Evolutionary conservation across 768 basidiomycete genomes (phyloP).

Genomic region (Neoboletus brunneissimus): DNA sequence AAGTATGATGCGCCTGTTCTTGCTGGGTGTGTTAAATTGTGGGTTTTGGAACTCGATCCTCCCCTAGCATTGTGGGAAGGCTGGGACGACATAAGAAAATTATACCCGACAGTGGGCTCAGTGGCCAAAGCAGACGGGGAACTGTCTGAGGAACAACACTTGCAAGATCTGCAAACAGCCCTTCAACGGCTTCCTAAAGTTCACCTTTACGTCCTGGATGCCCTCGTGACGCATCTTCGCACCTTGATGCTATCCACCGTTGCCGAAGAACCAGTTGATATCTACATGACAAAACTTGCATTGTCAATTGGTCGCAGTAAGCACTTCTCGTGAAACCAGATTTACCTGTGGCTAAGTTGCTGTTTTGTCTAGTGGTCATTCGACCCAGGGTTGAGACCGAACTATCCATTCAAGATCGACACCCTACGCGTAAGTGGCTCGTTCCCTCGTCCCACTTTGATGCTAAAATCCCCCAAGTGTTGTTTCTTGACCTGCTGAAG

Average conservation of each 20-base stretch:
- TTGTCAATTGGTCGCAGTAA: slow-evolving; percentile 83
- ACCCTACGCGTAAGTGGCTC: slow-evolving; percentile 62
- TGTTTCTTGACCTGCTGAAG: slow-evolving; percentile 83
- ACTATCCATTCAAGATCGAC: slow-evolving; percentile 87
- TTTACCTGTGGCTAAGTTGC: not conserved
- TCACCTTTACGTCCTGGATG: slow-evolving; percentile 78
- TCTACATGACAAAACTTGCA: slow-evolving; percentile 85
- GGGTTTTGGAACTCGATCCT: slow-evolving; percentile 88
- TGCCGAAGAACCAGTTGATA: slow-evolving; percentile 68
- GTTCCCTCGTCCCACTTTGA: not conserved
- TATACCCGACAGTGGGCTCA: slow-evolving; percentile 80
- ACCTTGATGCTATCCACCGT: slow-evolving; percentile 71
- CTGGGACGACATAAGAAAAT: slow-evolving; percentile 85
- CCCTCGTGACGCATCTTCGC: slow-evolving; percentile 67
- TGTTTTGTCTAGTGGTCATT: slow-evolving; percentile 55
- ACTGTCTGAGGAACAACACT: slow-evolving; percentile 53
- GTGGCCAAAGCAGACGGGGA: slow-evolving; percentile 51
- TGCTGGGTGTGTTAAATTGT: slow-evolving; percentile 82
- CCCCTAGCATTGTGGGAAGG: slow-evolving; percentile 83
- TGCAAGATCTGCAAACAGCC: slow-evolving; percentile 58
- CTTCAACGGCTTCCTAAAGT: slow-evolving; percentile 73
- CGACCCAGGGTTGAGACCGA: slow-evolving; percentile 81
- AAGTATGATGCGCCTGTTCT: slow-evolving; percentile 86
- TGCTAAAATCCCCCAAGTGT: slow-evolving; percentile 40
- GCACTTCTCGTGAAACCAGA: slow-evolving; percentile 26